phyloP scores from a whole-genome alignment of 768 basidiomycete genomes.

The Cystobasidium ongulense region DNA sequence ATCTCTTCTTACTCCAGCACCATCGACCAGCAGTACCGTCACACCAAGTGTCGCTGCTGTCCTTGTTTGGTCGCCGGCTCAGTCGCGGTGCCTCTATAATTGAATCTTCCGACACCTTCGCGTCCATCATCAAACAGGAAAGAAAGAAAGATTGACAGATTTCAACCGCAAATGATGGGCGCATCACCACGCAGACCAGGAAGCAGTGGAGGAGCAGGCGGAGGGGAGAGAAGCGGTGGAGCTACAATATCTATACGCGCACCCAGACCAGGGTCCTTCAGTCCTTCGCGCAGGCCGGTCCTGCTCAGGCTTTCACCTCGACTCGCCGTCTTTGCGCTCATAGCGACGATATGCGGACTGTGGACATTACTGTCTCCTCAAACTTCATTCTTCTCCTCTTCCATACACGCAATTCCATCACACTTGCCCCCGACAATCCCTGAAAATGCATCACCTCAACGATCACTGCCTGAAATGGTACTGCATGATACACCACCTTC shows the following conservation, averaged over 20 bases:
- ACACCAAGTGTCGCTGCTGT: neutral
- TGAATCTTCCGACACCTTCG: neutral
- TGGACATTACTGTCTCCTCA: neutral
- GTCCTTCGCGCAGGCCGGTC: neutral
- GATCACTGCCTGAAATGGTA: slow-evolving; percentile 3
- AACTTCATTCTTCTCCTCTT: neutral
- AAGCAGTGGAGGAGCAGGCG: neutral
- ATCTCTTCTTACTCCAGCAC: neutral
- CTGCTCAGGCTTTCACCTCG: neutral
- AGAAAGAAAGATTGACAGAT: neutral
- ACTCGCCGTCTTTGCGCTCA: neutral
- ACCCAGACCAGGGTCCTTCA: neutral
- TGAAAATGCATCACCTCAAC: neutral
- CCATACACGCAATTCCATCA: neutral
- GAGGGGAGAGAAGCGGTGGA: neutral
- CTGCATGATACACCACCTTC: neutral
- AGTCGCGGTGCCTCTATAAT: neutral
- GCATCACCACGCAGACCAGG: slow-evolving; percentile 8
- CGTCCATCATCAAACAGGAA: neutral
- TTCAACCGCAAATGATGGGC: neutral
- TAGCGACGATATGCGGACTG: neutral
- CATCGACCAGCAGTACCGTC: too few species aligned
- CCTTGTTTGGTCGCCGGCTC: neutral
- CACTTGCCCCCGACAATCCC: neutral
- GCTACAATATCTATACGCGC: neutral